These are phyloP conservation scores for Austroboletus eburneus DNA, from an alignment of 768 basidiomycete species.

Conservation along the genomic window DNA sequence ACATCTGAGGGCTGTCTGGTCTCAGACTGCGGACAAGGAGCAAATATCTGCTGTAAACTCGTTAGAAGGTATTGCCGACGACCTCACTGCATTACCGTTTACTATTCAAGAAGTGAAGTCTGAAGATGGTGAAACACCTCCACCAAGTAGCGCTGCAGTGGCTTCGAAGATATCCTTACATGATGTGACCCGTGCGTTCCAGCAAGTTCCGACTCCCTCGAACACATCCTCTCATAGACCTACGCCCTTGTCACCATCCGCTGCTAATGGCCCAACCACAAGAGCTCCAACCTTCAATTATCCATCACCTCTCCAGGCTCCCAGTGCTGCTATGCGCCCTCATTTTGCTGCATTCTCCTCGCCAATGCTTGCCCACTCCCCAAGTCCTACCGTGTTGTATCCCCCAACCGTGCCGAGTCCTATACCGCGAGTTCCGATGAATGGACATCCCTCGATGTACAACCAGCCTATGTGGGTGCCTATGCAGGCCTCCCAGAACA, in stretches of 20 bases:
- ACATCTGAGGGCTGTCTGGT: slow-evolving; percentile 82
- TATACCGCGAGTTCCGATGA: slow-evolving; percentile 59
- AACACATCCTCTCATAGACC: slow-evolving; percentile 45
- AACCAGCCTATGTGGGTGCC: slow-evolving; percentile 66
- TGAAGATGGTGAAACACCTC: slow-evolving; percentile 79
- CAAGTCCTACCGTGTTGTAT: slow-evolving; percentile 65
- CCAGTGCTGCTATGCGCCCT: slow-evolving; percentile 48
- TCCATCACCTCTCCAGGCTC: slow-evolving; percentile 40
- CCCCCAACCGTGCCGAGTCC: slow-evolving; percentile 59
- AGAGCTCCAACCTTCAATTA: slow-evolving; percentile 28
- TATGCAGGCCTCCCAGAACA: slow-evolving; percentile 42
- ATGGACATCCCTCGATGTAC: slow-evolving; percentile 59
- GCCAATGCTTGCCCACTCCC: slow-evolving; percentile 70
- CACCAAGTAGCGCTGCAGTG: slow-evolving; percentile 50
- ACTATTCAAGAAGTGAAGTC: slow-evolving; percentile 83
- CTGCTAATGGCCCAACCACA: slow-evolving; percentile 30
- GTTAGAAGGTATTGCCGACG: slow-evolving; percentile 78
- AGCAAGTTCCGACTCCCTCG: slow-evolving; percentile 70
- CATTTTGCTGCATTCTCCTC: slow-evolving; percentile 59
- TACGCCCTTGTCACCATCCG: slow-evolving; percentile 47
- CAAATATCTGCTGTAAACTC: slow-evolving; percentile 69
- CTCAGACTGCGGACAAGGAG: slow-evolving; percentile 70
- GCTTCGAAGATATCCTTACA: slow-evolving; percentile 76
- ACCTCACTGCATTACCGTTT: slow-evolving; percentile 74
- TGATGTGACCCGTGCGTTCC: slow-evolving; percentile 84